Evolutionary conservation across 768 basidiomycete genomes (phyloP), one percentile per base, ranked within the genome.

Genomic region (Paxillus involutus): DNA sequence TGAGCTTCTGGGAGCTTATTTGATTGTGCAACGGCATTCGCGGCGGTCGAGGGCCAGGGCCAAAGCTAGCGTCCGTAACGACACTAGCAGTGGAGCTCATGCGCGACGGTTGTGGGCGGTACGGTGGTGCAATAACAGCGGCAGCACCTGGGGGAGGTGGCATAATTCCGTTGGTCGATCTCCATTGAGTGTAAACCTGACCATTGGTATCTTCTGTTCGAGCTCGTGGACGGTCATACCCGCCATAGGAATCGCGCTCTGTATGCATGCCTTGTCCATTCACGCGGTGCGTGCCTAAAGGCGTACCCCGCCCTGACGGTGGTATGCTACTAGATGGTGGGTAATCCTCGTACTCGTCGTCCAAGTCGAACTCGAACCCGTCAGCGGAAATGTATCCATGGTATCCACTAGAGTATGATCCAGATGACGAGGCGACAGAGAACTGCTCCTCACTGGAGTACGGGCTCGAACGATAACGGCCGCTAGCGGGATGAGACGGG

Each of bases 331-430:
- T 64, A 4, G 81, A 70, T 6, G 80, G 75, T 2, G 84, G 82
- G 63, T 88, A 88, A 57, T 92, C 91, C 64, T 93, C 91, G 52
- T 77, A 82, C 2, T 91, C 89, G 56, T 89, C 88, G 36, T 89
- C 89, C 2, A 76, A 73, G 44, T 90, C 90, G 52, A 83, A 75
- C 41, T 86, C 89, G 62, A 91, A 90, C 9, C 86, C 87, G 49
- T 88, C 81, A 47, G 84, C 72, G 2, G 82, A 79, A 8, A 80
- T 78, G 64, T 87, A 82, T 46, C 59, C 59, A 36, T 53, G 58
- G 17, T 64, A 41, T 39, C 57, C 58, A 46, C 55, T 57, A 12
- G 71, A 62, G 49, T 69, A 61, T 17, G 70, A 70, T 44, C 62
- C 73, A 26, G 71, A 71, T 2, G 63, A 59, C 11, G 68, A 70